Conservation (phyloP, 2,329 filamentous ascomycete genomes). For the Neonectria hederae region DNA sequence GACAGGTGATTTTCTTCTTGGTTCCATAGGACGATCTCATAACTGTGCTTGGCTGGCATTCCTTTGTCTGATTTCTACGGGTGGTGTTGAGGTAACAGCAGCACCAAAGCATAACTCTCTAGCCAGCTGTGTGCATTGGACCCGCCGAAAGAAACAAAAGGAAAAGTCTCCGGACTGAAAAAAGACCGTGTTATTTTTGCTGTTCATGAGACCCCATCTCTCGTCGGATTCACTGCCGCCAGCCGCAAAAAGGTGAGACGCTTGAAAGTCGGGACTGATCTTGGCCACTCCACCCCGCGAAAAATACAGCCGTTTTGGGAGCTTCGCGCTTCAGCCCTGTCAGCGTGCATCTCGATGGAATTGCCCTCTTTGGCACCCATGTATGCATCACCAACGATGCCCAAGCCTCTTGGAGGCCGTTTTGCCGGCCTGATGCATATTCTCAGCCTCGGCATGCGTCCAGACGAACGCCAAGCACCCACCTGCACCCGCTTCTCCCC, state of each 20-base stretch:
- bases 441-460: neutral
- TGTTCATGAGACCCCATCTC: neutral
- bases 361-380: neutral
- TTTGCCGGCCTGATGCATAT: neutral
- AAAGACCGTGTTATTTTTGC: neutral
- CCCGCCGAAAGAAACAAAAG: neutral
- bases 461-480: neutral
- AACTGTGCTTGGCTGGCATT: neutral
- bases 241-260: neutral
- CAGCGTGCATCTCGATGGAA: neutral
- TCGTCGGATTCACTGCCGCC: neutral
- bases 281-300: neutral
- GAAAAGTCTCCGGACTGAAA: neutral
- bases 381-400: neutral
- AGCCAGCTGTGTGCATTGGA: too few relatives aligned
- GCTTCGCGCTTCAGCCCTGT: neutral
- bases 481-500: neutral
- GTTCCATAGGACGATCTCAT: neutral
- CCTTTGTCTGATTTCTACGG: neutral
- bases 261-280: neutral
- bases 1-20: neutral
- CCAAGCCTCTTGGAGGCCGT: neutral
- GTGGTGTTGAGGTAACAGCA: neutral
- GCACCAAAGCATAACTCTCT: neutral
- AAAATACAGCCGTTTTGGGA: conserved; percentile 16